Conservation (phyloP, 2,329 filamentous ascomycete genomes). For the Phyllachora maydis region DNA sequence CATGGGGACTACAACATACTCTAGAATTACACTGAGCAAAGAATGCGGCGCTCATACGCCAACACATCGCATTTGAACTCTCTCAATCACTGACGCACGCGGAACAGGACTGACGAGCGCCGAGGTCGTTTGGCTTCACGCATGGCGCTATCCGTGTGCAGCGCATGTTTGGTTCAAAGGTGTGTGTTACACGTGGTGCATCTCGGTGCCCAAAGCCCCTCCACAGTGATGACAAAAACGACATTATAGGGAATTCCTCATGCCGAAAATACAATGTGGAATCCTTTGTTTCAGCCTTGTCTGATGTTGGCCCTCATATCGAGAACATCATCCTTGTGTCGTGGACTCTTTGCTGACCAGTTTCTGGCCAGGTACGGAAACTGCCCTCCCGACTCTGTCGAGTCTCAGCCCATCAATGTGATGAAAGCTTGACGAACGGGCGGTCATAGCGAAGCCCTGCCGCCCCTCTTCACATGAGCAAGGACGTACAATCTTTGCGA, state of each 20-base stretch:
- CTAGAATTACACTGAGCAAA: constrained; percentile 36
- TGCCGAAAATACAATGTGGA: constrained; percentile 46
- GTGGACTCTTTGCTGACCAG: constrained; percentile 14
- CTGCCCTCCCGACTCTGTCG: constrained; percentile 4
- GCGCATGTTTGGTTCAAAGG: no score
- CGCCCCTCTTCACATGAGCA: constrained; percentile 26
- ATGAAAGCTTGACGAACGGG: constrained; percentile 50
- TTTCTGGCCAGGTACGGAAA: constrained; percentile 19
- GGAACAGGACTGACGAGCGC: no score
- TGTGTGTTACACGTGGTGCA: no score
- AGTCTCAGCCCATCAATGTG: constrained; percentile 17
- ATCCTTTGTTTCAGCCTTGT: constrained; percentile 47
- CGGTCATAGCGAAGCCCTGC: constrained; percentile 39
- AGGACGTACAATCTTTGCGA: constrained; percentile 42
- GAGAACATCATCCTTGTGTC: constrained; percentile 6
- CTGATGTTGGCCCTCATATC: constrained; percentile 20
- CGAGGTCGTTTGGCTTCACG: no score
- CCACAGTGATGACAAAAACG: constrained; percentile 35
- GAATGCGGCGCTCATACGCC: no score
- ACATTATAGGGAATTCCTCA: constrained; percentile 46
- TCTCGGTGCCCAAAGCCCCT: no score
- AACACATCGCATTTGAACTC: no score
- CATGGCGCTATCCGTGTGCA: no score
- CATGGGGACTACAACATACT: constrained; percentile 31
- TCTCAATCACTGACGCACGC: no score